These are phyloP conservation scores for Coemansia sp. DNA, from an alignment of 192 early-diverging fungal species.

Conservation along the genomic window DNA sequence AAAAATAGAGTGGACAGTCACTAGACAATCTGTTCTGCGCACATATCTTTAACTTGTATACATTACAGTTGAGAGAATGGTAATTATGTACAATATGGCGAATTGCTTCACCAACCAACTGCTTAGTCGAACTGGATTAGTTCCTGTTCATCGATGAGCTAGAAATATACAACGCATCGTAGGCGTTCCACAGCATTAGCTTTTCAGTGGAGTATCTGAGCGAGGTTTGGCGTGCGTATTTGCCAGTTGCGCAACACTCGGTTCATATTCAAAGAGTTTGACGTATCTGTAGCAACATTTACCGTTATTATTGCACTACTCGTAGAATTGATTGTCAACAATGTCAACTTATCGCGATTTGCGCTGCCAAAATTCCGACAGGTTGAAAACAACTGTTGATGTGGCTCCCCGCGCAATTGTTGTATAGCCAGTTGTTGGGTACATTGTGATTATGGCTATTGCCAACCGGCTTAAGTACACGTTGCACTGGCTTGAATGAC, in stretches of 20 bases:
- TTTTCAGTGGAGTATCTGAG: slow-evolving; percentile 36
- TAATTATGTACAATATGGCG: neutral
- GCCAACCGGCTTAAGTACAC: slow-evolving; percentile 34
- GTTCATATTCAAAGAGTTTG: slow-evolving; percentile 50
- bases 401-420: slow-evolving; percentile 23
- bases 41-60: too few species aligned
- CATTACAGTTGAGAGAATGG: neutral
- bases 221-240: slow-evolving; percentile 8
- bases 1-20: too few species aligned
- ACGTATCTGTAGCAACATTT: slow-evolving; percentile 35
- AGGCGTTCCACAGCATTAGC: slow-evolving; percentile 15
- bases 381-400: slow-evolving; percentile 33
- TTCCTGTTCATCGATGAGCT: neutral
- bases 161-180: slow-evolving; percentile 13
- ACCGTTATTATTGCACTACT: slow-evolving; percentile 22
- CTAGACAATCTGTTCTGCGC: too few species aligned
- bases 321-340: slow-evolving; percentile 27
- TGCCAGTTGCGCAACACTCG: slow-evolving; percentile 47
- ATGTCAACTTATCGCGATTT: slow-evolving; percentile 20
- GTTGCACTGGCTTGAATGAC: slow-evolving; percentile 32
- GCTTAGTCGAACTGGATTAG: neutral
- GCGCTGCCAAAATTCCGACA: slow-evolving; percentile 24
- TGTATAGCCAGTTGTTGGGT: slow-evolving; percentile 32
- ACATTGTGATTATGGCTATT: slow-evolving; percentile 33
- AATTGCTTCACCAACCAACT: neutral